Evolutionary conservation across 106 monocot species (phyloP), one percentile per base, ranked within the genome.

Genomic region (Ottelia alismoides): DNA sequence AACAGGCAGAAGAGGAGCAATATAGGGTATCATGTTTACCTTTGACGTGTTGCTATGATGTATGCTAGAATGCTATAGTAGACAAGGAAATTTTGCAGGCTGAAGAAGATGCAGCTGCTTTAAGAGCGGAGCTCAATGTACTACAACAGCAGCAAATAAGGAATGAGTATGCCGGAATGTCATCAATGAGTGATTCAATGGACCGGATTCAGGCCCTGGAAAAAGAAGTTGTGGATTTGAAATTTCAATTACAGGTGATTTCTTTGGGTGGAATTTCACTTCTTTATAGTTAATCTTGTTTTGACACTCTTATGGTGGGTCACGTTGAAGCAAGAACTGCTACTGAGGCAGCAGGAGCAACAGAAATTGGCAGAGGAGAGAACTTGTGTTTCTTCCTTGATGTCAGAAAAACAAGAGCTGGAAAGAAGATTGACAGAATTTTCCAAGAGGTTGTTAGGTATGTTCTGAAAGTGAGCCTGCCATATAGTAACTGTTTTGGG

Each of bases 1-100:
- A 85, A 70, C 90, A 85, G 70, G 98, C 98, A 57, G 98, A 98
- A 73, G 98, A 98, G 28, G 98, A 98, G 23, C 98, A 98, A 61
- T 98, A 90, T 67, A 74, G 77, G 70, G 90, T 90, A 76, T 60
- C n/a, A n/a, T n/a, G n/a, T n/a, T n/a, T n/a, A n/a, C n/a, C n/a
- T n/a, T n/a, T n/a, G n/a, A n/a, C n/a, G n/a, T n/a, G n/a, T n/a
- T n/a, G n/a, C n/a, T n/a, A n/a, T n/a, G n/a, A n/a, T n/a, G n/a
- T n/a, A n/a, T n/a, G n/a, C n/a, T n/a, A n/a, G n/a, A n/a, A n/a
- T n/a, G n/a, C n/a, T n/a, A n/a, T n/a, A n/a, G n/a, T n/a, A n/a
- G n/a, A n/a, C n/a, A n/a, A n/a, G n/a, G n/a, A n/a, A n/a, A 18
- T 53, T 30, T 28, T 27, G 60, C 51, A 98, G 98, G 98, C 98